phyloP scores from a whole-genome alignment of 73 alveolate genomes.

The Tetrahymena elliotti region DNA sequence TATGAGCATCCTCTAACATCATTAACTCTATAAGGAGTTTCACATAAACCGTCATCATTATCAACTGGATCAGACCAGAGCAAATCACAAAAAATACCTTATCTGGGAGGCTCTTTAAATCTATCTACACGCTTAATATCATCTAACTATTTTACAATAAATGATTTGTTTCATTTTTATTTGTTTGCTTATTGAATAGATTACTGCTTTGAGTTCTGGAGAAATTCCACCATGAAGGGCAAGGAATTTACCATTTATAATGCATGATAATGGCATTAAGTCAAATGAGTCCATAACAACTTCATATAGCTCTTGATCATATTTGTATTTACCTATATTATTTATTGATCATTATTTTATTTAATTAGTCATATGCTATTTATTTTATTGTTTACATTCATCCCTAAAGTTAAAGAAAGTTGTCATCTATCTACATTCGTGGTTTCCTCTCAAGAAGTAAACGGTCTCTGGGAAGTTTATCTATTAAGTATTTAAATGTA shows the following conservation, averaged over 20 bases:
- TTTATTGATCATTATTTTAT: background rate
- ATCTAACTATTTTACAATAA: background rate
- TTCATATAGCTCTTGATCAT: constrained; percentile 68
- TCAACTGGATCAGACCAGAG: constrained; percentile 83
- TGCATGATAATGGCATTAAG: constrained; percentile 57
- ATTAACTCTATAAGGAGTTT: constrained; percentile 45
- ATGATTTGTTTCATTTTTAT: background rate
- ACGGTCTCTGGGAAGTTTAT: constrained; percentile 44
- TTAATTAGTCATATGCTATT: background rate
- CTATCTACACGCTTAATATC: constrained; percentile 57
- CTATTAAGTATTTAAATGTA: background rate
- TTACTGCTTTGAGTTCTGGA: constrained; percentile 55
- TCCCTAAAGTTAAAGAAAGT: constrained; percentile 65
- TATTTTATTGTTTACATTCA: constrained; percentile 19
- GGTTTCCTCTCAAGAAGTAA: constrained; percentile 59
- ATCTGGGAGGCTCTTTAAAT: constrained; percentile 61
- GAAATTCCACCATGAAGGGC: constrained; percentile 87
- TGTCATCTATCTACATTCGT: constrained; percentile 63
- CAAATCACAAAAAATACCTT: constrained; percentile 72
- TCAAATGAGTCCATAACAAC: constrained; percentile 72
- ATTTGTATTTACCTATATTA: constrained; percentile 39
- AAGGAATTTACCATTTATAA: constrained; percentile 63
- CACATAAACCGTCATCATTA: constrained; percentile 56
- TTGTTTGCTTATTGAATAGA: background rate
- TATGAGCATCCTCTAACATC: constrained; percentile 94